Conservation (phyloP, 495 filamentous ascomycete species). For the Opeltia flavorubescens region DNA sequence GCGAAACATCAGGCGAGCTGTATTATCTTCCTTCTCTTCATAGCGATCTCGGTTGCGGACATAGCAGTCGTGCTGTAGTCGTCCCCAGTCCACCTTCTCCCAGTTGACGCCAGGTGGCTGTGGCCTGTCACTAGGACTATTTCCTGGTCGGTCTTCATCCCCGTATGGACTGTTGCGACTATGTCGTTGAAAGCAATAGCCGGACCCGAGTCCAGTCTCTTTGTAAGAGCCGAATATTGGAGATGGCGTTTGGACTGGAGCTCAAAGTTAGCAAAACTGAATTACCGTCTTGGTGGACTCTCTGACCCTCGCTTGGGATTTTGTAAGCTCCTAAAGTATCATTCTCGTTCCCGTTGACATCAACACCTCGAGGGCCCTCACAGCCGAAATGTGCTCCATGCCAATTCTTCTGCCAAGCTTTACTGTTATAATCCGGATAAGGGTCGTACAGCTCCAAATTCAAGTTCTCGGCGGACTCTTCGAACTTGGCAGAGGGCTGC, state of each 20-base stretch:
- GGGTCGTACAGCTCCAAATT: constrained; percentile 27
- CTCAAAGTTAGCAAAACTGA: constrained; percentile 3
- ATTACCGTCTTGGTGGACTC: background rate
- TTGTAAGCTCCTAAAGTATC: constrained; percentile 33
- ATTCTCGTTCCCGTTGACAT: constrained; percentile 29
- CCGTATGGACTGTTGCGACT: constrained; percentile 40
- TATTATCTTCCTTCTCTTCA: constrained; percentile 1
- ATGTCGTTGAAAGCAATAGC: constrained; percentile 41
- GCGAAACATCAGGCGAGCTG: constrained; percentile 4
- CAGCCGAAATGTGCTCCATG: constrained; percentile 30
- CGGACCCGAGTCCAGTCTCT: constrained; percentile 29
- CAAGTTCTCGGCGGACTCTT: constrained; percentile 3
- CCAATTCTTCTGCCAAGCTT: constrained; percentile 27
- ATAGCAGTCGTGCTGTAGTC: constrained; percentile 50
- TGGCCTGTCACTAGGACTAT: constrained; percentile 12
- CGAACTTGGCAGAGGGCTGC: constrained; percentile 5
- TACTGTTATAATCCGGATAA: constrained; percentile 36
- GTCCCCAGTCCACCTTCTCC: constrained; percentile 55
- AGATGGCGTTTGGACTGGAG: constrained; percentile 22
- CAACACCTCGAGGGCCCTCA: constrained; percentile 30
- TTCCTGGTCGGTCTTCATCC: constrained; percentile 20
- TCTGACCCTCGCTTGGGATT: constrained; percentile 18
- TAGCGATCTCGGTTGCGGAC: constrained; percentile 49
- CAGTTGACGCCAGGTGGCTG: constrained; percentile 34
- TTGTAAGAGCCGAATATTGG: constrained; percentile 34